Percentiles rank a stretch among this genome's conserved stretches.
These are phyloP conservation scores for Thielaviopsis ethacetica DNA, from an alignment of 2,329 filamentous ascomycete species.

Conservation along the genomic window DNA sequence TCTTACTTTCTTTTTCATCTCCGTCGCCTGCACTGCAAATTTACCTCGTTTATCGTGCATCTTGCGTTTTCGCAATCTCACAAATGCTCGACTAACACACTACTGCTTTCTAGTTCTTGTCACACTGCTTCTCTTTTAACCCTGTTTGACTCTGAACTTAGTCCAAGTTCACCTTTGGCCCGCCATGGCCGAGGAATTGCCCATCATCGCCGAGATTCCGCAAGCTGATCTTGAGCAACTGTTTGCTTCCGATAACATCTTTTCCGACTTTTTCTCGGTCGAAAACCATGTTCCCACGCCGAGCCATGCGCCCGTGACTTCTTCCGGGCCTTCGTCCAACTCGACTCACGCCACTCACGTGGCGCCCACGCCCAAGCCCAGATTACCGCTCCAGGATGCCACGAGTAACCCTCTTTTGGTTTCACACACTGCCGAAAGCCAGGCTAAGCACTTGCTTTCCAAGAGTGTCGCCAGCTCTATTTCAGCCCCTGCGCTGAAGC, in stretches of 20 bases:
- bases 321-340: not conserved
- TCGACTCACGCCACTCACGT: not conserved
- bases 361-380: not conserved
- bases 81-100: not conserved
- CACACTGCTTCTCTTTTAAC: not conserved
- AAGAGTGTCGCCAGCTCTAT: not conserved
- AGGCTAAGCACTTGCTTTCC: not conserved
- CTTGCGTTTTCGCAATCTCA: not conserved
- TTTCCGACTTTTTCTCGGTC: not conserved
- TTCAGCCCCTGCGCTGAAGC: not conserved
- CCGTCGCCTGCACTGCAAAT: not conserved
- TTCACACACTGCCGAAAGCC: not conserved
- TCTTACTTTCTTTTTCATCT: not conserved
- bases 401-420: not conserved
- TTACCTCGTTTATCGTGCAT: not conserved
- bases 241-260: not conserved
- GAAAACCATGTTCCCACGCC: not conserved
- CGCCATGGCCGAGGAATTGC: not conserved
- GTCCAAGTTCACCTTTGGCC: not conserved
- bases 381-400: not conserved
- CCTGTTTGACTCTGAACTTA: not conserved
- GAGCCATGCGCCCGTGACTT: not conserved
- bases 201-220: not conserved
- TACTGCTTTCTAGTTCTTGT: not conserved
- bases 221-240: not conserved